Percentiles rank a stretch among this genome's conserved stretches.
Evolutionary conservation across 768 basidiomycete species (phyloP).

Genomic region (Hemileccinum impolitum): DNA sequence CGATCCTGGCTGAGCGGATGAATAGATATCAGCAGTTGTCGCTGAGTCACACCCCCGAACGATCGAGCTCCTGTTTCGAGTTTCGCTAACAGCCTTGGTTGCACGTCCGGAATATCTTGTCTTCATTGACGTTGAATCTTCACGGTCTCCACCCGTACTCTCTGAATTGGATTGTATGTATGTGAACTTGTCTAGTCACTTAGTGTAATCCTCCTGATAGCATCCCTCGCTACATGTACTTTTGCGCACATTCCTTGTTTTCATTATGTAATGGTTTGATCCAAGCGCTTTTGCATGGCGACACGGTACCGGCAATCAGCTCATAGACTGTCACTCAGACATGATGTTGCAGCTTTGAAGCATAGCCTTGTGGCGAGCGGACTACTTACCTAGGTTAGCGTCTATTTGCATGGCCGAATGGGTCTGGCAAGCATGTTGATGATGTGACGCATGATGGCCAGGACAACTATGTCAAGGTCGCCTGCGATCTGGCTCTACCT

Average conservation of each 20-base stretch:
- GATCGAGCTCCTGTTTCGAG: slow-evolving; percentile 76
- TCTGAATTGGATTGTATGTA: slow-evolving; percentile 13
- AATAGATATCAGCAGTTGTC: slow-evolving; percentile 85
- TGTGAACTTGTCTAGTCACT: slow-evolving; percentile 11
- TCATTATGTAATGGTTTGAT: no score
- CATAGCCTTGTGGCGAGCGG: no score
- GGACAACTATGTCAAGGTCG: no score
- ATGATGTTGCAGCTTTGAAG: no score
- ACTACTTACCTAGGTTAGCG: no score
- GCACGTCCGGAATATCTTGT: not conserved
- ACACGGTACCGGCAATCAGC: no score
- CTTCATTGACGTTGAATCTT: slow-evolving; percentile 2
- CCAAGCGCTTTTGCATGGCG: no score
- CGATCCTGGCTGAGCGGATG: slow-evolving; percentile 7
- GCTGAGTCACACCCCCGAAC: slow-evolving; percentile 72
- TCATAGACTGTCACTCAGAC: no score
- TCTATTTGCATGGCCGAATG: no score
- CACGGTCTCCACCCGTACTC: not conserved
- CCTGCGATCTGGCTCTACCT: no score
- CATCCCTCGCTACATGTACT: slow-evolving; percentile 19
- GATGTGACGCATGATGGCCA: no score
- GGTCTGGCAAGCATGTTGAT: no score
- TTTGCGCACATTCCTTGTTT: slow-evolving; percentile 9
- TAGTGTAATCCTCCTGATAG: slow-evolving; percentile 19
- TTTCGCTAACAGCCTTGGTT: slow-evolving; percentile 55